Conservation (phyloP, 495 filamentous ascomycete genomes). For the Podospora anserina region DNA sequence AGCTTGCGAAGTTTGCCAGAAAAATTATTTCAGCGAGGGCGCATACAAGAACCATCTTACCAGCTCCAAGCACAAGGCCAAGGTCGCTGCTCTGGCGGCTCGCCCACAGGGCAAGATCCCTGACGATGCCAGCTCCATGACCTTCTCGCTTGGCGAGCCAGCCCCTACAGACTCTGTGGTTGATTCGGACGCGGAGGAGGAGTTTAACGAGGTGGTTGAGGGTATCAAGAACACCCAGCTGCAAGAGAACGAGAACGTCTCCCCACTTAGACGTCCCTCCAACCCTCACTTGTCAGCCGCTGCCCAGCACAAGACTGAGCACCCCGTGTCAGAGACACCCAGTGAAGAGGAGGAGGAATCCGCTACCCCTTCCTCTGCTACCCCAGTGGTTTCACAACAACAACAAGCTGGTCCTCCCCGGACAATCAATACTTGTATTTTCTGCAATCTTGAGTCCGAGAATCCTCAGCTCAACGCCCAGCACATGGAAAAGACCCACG, state of each 20-base stretch:
- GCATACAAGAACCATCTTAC: constrained; percentile 89
- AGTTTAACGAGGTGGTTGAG: constrained; percentile 76
- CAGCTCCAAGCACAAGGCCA: constrained; percentile 84
- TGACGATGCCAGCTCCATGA: constrained; percentile 79
- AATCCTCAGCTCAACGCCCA: constrained; percentile 67
- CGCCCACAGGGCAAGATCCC: constrained; percentile 36
- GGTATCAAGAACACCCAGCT: constrained; percentile 71
- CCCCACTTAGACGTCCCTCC: constrained; percentile 53
- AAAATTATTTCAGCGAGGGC: constrained; percentile 93
- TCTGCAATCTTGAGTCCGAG: constrained; percentile 80
- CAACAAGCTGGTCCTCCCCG: constrained; percentile 25
- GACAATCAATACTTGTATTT: constrained; percentile 70
- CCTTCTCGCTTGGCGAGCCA: constrained; percentile 85
- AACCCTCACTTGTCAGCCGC: constrained; percentile 55
- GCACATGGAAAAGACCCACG: constrained; percentile 90
- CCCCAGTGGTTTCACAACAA: constrained; percentile 22
- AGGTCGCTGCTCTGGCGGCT: constrained; percentile 43
- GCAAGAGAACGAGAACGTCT: constrained; percentile 56
- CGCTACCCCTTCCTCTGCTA: constrained; percentile 31
- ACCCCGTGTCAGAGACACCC: constrained; percentile 33
- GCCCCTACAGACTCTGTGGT: constrained; percentile 49
- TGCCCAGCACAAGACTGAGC: constrained; percentile 41
- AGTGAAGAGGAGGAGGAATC: constrained; percentile 36
- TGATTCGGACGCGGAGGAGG: constrained; percentile 64
- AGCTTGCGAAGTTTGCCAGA: constrained; percentile 75